These are phyloP conservation scores for Stachybotrys echinatus DNA, from an alignment of 2,329 filamentous ascomycete genomes.

Conservation along the genomic window DNA sequence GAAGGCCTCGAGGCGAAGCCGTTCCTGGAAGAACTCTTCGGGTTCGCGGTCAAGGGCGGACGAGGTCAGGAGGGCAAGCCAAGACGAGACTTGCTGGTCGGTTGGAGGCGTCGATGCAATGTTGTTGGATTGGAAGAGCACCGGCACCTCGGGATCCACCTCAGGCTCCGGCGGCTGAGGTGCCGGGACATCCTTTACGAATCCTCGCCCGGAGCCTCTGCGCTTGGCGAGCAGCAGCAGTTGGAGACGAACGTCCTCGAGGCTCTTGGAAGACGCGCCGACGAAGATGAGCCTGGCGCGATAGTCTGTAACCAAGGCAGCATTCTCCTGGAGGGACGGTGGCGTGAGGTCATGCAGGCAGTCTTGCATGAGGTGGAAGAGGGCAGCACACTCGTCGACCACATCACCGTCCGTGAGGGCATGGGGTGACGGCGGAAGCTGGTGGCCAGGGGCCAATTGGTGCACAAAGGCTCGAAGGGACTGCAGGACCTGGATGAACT, in stretches of 20 bases:
- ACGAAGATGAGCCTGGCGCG: background rate
- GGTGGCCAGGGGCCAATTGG: background rate
- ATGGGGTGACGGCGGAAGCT: background rate
- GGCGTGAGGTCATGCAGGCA: background rate
- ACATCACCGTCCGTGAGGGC: background rate
- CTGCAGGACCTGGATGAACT: background rate
- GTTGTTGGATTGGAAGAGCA: background rate
- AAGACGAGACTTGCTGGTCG: conserved; percentile 8
- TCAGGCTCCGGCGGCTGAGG: background rate
- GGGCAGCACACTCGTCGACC: background rate
- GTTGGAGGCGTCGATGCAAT: background rate
- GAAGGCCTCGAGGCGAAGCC: conserved; percentile 12
- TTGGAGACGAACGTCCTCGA: background rate
- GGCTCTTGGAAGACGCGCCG: background rate
- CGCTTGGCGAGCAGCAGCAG: background rate
- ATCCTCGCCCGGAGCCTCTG: too few relatives aligned
- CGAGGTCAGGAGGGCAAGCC: conserved; percentile 14
- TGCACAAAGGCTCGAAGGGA: background rate
- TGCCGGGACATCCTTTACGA: background rate
- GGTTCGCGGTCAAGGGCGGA: conserved; percentile 18
- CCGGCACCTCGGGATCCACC: too few relatives aligned
- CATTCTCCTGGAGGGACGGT: background rate
- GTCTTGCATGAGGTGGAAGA: background rate
- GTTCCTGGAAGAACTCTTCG: conserved; percentile 18
- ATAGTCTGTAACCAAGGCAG: background rate